A percentile compares a stretch with the other conserved stretches of the same genome.
phyloP scores from a whole-genome alignment of 2,329 filamentous ascomycete species.

The Aspergillus felis region DNA sequence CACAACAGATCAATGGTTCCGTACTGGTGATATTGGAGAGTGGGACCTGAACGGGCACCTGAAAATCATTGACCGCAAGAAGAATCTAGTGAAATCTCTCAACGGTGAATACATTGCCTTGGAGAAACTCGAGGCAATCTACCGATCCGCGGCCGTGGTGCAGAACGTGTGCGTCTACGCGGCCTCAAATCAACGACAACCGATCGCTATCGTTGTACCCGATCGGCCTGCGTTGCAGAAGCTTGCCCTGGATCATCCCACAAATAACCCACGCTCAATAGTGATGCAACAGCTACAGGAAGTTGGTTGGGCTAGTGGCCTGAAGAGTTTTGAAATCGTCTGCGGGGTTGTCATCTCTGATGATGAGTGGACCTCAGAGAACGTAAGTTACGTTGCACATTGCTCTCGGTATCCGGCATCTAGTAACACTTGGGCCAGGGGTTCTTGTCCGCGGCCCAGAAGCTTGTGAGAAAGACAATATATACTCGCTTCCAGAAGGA shows the following conservation, averaged over 20 bases:
- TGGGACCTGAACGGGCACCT: slow-evolving; percentile 77
- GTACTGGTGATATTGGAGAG: slow-evolving; percentile 92
- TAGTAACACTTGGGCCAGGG: slow-evolving; percentile 45
- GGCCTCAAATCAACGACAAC: slow-evolving; percentile 67
- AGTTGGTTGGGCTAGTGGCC: slow-evolving; percentile 32
- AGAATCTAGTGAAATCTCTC: slow-evolving; percentile 94
- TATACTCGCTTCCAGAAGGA: too few species aligned
- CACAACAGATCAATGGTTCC: slow-evolving; percentile 90
- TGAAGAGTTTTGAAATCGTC: slow-evolving; percentile 41
- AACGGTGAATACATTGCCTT: slow-evolving; percentile 96
- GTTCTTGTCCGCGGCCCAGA: slow-evolving; percentile 66
- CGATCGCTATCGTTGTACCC: slow-evolving; percentile 74
- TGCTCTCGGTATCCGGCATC: neutral
- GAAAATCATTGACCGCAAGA: slow-evolving; percentile 89
- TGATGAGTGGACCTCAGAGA: slow-evolving; percentile 44
- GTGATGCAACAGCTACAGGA: slow-evolving; percentile 40
- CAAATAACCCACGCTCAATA: slow-evolving; percentile 39
- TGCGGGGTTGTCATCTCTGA: slow-evolving; percentile 43
- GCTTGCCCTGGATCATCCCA: slow-evolving; percentile 49
- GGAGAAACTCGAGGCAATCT: slow-evolving; percentile 90
- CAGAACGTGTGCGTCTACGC: slow-evolving; percentile 86
- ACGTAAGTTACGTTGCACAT: slow-evolving; percentile 25
- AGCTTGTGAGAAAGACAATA: slow-evolving; percentile 40
- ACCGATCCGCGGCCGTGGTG: slow-evolving; percentile 72
- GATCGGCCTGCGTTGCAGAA: slow-evolving; percentile 55